Percentiles rank a stretch among this genome's conserved stretches.
phyloP scores from a whole-genome alignment of 2,329 filamentous ascomycete species.

The Claviceps cyperi region DNA sequence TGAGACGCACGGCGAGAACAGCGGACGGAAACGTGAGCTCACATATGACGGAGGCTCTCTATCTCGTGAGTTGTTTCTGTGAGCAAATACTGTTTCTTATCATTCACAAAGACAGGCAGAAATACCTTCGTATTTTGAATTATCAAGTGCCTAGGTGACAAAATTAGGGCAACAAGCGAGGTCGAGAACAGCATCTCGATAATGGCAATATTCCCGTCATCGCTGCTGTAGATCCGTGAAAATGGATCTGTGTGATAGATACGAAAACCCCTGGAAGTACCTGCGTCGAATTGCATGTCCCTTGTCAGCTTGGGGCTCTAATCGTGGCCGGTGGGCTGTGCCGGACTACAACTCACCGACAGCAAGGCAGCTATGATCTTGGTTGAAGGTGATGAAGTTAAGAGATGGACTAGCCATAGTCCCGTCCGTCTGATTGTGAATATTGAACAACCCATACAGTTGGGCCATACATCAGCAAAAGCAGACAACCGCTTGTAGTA shows the following conservation, averaged over 20 bases:
- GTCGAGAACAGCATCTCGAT: slow-evolving; percentile 99
- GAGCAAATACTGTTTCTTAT: slow-evolving; percentile 1
- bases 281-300: slow-evolving; percentile 26
- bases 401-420: slow-evolving; percentile 58
- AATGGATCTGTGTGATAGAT: slow-evolving; percentile 97
- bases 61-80: slow-evolving; percentile 1
- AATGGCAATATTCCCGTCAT: slow-evolving; percentile 88
- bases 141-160: slow-evolving; percentile 81
- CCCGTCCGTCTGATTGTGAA: slow-evolving; percentile 1
- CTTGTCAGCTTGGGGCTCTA: neutral
- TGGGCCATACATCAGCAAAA: neutral
- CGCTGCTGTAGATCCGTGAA: slow-evolving; percentile 83
- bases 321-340: slow-evolving; percentile 1
- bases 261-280: slow-evolving; percentile 84
- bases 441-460: neutral
- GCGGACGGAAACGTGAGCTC: slow-evolving; percentile 97
- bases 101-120: neutral
- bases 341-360: slow-evolving; percentile 49
- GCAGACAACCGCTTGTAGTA: neutral
- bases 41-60: slow-evolving; percentile 75
- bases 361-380: slow-evolving; percentile 94
- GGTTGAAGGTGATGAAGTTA: slow-evolving; percentile 98
- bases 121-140: slow-evolving; percentile 93
- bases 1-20: slow-evolving; percentile 83
- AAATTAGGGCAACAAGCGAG: slow-evolving; percentile 82